Evolutionary conservation across 805 yeast species (phyloP).

Genomic region (Candida sanyiensis): DNA sequence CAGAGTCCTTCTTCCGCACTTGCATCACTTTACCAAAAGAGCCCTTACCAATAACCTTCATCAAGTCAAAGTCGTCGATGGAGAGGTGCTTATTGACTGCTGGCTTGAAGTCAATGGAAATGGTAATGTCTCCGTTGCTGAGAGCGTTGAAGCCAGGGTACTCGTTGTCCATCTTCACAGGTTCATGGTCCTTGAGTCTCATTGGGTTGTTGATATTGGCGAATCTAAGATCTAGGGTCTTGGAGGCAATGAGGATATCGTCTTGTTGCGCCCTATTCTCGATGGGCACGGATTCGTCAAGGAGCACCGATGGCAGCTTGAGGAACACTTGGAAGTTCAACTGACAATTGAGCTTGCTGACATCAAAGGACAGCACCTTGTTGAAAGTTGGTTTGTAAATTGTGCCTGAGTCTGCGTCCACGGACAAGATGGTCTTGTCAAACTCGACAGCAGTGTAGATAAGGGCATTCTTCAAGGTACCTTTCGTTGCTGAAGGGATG

Average conservation of each 20-base stretch:
- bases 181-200: constrained; percentile 64
- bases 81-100: constrained; percentile 60
- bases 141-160: constrained; percentile 13
- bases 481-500: constrained; percentile 40
- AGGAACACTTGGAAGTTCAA: constrained; percentile 75
- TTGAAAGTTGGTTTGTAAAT: constrained; percentile 77
- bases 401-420: constrained; percentile 83
- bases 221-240: constrained; percentile 54
- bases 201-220: constrained; percentile 42
- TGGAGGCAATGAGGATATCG: constrained; percentile 73
- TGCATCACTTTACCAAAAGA: constrained; percentile 99
- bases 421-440: constrained; percentile 86
- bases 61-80: constrained; percentile 86
- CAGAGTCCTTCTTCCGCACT: constrained; percentile 92
- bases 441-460: constrained; percentile 86
- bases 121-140: constrained; percentile 45
- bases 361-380: constrained; percentile 88
- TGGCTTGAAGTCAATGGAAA: constrained; percentile 68
- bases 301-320: constrained; percentile 61
- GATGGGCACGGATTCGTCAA: constrained; percentile 11
- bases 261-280: constrained; percentile 7
- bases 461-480: constrained; percentile 48
- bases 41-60: constrained; percentile 96
- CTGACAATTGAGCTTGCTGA: constrained; percentile 53
- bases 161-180: constrained; percentile 36